phyloP scores from a whole-genome alignment of 78 protist genomes.

The Speleostelium caveatum region DNA sequence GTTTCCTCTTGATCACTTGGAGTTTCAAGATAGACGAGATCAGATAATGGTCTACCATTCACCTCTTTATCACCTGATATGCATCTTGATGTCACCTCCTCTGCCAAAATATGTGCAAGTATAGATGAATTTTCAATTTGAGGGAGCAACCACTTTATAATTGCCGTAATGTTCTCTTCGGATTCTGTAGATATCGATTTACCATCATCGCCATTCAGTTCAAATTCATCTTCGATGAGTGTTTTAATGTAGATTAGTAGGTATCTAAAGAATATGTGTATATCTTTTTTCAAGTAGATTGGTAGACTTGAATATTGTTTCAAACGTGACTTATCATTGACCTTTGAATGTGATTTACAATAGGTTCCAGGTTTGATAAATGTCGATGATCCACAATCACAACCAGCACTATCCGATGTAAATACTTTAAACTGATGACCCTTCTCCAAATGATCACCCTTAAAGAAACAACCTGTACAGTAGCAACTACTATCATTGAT shows the following conservation, averaged over 20 bases:
- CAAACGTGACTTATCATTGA: constrained; percentile 1
- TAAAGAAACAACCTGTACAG: constrained; percentile 60
- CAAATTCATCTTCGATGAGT: not conserved
- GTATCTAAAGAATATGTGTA: constrained; percentile 66
- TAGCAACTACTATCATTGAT: constrained; percentile 13
- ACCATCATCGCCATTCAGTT: too few relatives aligned
- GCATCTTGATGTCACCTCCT: too few relatives aligned
- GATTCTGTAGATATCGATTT: too few relatives aligned
- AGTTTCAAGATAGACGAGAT: too few relatives aligned
- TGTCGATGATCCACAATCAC: constrained; percentile 73
- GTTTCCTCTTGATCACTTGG: too few relatives aligned
- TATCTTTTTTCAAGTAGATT: constrained; percentile 19
- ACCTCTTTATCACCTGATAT: too few relatives aligned
- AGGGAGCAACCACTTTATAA: too few relatives aligned
- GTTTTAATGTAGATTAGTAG: constrained; percentile 13
- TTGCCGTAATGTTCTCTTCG: too few relatives aligned
- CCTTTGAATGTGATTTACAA: constrained; percentile 39
- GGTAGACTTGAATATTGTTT: constrained; percentile 13
- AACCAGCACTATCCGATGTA: constrained; percentile 45
- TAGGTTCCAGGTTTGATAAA: not conserved
- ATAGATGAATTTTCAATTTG: too few relatives aligned
- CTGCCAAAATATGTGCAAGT: not conserved
- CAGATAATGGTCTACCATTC: too few relatives aligned
- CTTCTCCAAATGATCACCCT: constrained; percentile 33
- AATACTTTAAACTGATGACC: constrained; percentile 36